Evolutionary conservation across 257 asterid species (phyloP).

Genomic region (Paulownia fortunei): DNA sequence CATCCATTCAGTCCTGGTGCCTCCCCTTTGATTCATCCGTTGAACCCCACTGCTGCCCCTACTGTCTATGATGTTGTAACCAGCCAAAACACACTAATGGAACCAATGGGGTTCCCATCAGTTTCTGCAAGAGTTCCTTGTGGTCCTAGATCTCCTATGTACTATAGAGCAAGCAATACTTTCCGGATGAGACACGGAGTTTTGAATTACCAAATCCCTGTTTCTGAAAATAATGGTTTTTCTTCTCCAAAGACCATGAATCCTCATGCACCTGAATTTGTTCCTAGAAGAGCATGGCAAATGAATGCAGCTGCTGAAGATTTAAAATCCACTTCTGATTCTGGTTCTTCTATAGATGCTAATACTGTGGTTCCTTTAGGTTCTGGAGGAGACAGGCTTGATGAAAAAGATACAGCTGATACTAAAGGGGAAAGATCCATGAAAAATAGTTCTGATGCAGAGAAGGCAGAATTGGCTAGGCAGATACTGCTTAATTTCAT

Average conservation of each 20-base stretch:
- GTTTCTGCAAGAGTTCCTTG: slow-evolving; percentile 92
- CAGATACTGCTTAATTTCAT: slow-evolving; percentile 93
- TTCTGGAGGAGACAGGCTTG: slow-evolving; percentile 50
- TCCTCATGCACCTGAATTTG: slow-evolving; percentile 94
- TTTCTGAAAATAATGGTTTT: slow-evolving; percentile 47
- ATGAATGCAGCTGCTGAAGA: slow-evolving; percentile 52
- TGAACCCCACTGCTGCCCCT: slow-evolving; percentile 50
- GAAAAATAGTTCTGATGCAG: slow-evolving; percentile 65
- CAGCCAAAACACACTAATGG: slow-evolving; percentile 62
- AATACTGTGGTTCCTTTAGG: slow-evolving; percentile 40
- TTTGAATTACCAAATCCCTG: slow-evolving; percentile 60
- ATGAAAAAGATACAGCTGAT: slow-evolving; percentile 41
- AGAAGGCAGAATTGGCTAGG: slow-evolving; percentile 88
- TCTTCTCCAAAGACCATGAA: slow-evolving; percentile 71
- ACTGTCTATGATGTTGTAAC: slow-evolving; percentile 70
- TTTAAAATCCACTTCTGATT: slow-evolving; percentile 40
- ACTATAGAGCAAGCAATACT: slow-evolving; percentile 64
- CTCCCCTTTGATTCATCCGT: slow-evolving; percentile 53
- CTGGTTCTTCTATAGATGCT: slow-evolving; percentile 52
- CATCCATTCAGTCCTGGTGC: slow-evolving; percentile 87
- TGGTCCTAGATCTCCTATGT: slow-evolving; percentile 92
- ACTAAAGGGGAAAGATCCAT: slow-evolving; percentile 52
- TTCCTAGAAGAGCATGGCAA: slow-evolving; percentile 77
- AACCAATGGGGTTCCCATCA: slow-evolving; percentile 76
- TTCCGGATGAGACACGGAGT: slow-evolving; percentile 65